A percentile compares a stretch with the other conserved stretches of the same genome.
phyloP scores from a whole-genome alignment of 2,329 filamentous ascomycete genomes.

The Pseudocercospora pini-densiflorae region DNA sequence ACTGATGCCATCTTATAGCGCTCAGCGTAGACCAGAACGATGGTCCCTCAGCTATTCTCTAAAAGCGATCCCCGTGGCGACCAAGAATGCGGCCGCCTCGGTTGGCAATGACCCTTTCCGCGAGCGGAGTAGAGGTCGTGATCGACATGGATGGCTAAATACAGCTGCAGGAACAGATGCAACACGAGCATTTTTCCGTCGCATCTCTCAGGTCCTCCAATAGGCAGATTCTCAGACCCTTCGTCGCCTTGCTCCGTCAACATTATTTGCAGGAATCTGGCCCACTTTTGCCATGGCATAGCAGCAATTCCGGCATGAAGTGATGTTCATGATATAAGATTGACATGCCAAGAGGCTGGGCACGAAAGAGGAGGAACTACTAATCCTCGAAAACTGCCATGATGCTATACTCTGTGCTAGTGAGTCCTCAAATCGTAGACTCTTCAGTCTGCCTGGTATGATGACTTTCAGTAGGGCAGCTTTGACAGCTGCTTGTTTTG shows the following conservation, averaged over 20 bases:
- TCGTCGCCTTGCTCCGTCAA: not conserved
- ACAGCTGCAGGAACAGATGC: slow-evolving; percentile 1
- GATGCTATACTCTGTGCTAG: not conserved
- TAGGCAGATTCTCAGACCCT: not conserved
- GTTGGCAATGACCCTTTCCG: not conserved
- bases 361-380: not conserved
- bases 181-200: not conserved
- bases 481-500: slow-evolving; percentile 10
- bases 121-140: not conserved
- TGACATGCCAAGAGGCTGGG: slow-evolving; percentile 6
- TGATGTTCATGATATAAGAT: not conserved
- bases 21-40: too few relatives aligned
- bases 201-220: not conserved
- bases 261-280: not conserved
- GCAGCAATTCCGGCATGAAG: not conserved
- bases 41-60: too few relatives aligned
- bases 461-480: not conserved
- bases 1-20: too few relatives aligned
- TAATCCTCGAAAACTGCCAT: not conserved
- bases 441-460: not conserved
- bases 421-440: not conserved
- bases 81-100: not conserved
- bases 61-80: too few relatives aligned
- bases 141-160: slow-evolving; percentile 10
- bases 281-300: not conserved